Evolutionary conservation across 1,139 yeast genomes (phyloP), one percentile per base, ranked within the genome.

Genomic region (Pichia sp.): DNA sequence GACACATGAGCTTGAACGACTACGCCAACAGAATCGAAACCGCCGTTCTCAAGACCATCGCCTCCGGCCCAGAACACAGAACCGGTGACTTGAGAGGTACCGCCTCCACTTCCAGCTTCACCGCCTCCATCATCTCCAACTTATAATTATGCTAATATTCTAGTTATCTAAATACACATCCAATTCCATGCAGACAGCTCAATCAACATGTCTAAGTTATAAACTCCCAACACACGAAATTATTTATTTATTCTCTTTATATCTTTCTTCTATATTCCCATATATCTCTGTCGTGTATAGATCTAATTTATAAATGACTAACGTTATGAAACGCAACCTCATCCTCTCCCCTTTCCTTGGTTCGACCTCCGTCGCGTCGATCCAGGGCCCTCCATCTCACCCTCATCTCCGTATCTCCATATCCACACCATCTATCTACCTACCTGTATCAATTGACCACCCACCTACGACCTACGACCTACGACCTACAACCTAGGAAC

Each of bases 21-120:
- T 81, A 85, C 67, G 98, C 97, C 66, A 86, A 81, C 72, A 80
- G 76, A 73, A 90, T 93, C 70, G 95, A 91, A 78, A 75, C 73
- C 65, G 98, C 99, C 60, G 97, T 92, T 57, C 81, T 91, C 72
- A 82, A 81, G 69, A 90, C 98, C 66, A 87, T 93, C 71, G 98
- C 98, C 62, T 87, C 96, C 52, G 97, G 97, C 67, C 84, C 91
- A 64, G 95, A 87, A 74, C 81, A 81, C 76, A 88, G 96, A 84
- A 93, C 99, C 65, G 91, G 91, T 74, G 99, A 93, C 75, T 84
- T 93, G 77, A 89, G 88, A 77, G 99, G 99, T 74, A 73, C 88
- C 65, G 93, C 99, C 61, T 69, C 95, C 61, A 93, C 98, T 66
- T 65, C 80, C 67, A 91, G 86, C 73, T 93, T 90, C 79, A 91